A percentile compares a stretch with the other conserved stretches of the same genome.
Evolutionary conservation across 73 alveolate species (phyloP).

Genomic region (Tetrahymena malaccensis): DNA sequence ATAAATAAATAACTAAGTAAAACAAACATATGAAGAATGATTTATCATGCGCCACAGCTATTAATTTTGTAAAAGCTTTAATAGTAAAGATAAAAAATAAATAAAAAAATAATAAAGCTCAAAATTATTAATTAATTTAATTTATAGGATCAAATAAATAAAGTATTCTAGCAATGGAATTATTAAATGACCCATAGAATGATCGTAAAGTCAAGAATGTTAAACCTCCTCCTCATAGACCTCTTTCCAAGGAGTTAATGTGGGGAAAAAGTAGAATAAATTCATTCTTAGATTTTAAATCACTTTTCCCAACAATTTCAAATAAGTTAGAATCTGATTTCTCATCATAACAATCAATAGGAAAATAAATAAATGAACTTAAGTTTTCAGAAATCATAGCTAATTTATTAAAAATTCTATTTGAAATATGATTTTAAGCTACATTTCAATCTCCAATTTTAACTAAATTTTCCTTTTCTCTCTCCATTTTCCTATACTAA

Average conservation of each 20-base stretch:
- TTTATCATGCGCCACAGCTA: background rate
- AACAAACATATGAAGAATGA: background rate
- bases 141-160: background rate
- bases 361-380: too few species aligned
- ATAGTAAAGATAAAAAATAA: background rate
- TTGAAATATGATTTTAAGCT: background rate
- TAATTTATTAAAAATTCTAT: too few species aligned
- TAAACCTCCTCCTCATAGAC: constrained; percentile 41
- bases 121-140: background rate
- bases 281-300: background rate
- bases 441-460: background rate
- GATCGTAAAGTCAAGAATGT: constrained; percentile 32
- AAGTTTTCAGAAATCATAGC: background rate
- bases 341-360: background rate
- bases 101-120: background rate
- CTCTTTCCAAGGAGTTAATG: constrained; percentile 19
- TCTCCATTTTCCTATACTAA: background rate
- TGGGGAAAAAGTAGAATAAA: constrained; percentile 10
- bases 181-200: constrained; percentile 21
- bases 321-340: background rate
- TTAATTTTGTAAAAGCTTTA: background rate
- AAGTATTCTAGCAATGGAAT: constrained; percentile 14
- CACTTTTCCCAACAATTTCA: background rate
- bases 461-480: too few species aligned
- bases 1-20: background rate